Base-by-base conservation (phyloP, 2,329 filamentous ascomycete genomes). In the Claviceps spartinae region DNA sequence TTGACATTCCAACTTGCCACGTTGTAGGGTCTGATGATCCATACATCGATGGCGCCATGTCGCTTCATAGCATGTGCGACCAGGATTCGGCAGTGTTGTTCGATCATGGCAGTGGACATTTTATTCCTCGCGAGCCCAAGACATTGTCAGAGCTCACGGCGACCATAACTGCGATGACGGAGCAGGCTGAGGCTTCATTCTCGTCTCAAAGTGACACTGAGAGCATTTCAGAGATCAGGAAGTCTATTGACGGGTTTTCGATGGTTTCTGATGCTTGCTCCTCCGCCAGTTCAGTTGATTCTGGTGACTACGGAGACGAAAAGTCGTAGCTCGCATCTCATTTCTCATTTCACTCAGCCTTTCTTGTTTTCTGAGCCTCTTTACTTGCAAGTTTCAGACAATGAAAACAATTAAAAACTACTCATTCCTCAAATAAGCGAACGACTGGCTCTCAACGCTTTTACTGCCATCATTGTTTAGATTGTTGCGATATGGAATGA, bases 61-160 rank as follows among this genome's bases (percentile, higher is more conserved):
- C 79, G 0, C 69, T 83, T 3, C 82, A 76, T 64, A 79, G 80
- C 56, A 71, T 81, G 24, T 84, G 79, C 56, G 76, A 82, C 47
- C 72, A 72, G 0, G 79, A 83, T 53, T 74, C 67, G 1, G 79
- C 79, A 0, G 69, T 72, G 37, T 69, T 83, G n/a, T 83, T 83
- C 54, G 80, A 84, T 57, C 79, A 82, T 55, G 80, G 78, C 4
- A 82, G 82, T 58, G 81, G 80, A 0, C 81, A 84, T 59, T 82
- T 77, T 0, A 66, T 83, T 4, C 80, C 81, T 0, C 67, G 78
- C 54, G 75, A 78, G 52, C 69, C 67, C 51, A 67, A 66, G 14
- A 73, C 72, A 0, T 68, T 76, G 51, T 67, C 68, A 55, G 73
- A 77, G 56, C 61, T 77, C 14, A 69, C 48, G 1, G 38, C 41